A percentile compares a stretch with the other conserved stretches of the same genome.
Evolutionary conservation across 2,329 filamentous ascomycete genomes (phyloP).

Genomic region (Cladophialophora exuberans): DNA sequence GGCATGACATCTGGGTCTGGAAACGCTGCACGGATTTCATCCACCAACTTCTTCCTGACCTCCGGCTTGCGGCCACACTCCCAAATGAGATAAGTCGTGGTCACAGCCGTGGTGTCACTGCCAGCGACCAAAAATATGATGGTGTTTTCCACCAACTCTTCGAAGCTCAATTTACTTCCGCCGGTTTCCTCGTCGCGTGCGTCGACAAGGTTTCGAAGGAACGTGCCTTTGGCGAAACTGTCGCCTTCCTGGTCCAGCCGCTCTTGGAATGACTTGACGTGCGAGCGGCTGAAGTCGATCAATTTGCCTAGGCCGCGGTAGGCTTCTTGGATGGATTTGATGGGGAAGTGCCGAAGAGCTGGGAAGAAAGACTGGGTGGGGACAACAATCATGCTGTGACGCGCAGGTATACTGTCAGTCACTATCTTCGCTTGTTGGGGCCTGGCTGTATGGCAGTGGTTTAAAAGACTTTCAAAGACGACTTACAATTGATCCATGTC

Average conservation of each 20-base stretch:
- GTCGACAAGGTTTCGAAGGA: slow-evolving; percentile 20
- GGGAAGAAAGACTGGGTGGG: slow-evolving; percentile 17
- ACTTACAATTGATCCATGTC: slow-evolving; percentile 17
- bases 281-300: slow-evolving; percentile 15
- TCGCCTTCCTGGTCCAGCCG: slow-evolving; percentile 6
- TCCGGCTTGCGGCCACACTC: slow-evolving; percentile 45
- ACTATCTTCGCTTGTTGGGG: too few relatives aligned
- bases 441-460: background rate
- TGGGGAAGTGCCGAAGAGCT: slow-evolving; percentile 14
- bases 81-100: slow-evolving; percentile 42
- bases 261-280: slow-evolving; percentile 2
- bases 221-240: slow-evolving; percentile 4
- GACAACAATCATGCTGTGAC: slow-evolving; percentile 9
- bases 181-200: slow-evolving; percentile 7
- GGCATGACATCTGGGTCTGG: slow-evolving; percentile 3
- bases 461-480: background rate
- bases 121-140: slow-evolving; percentile 48
- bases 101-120: slow-evolving; percentile 56
- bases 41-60: slow-evolving; percentile 42
- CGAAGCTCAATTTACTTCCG: background rate
- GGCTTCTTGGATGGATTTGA: slow-evolving; percentile 15
- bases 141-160: slow-evolving; percentile 14
- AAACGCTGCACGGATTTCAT: slow-evolving; percentile 37
- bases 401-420: background rate
- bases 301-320: slow-evolving; percentile 8